Conservation (phyloP, 2,329 filamentous ascomycete genomes). For the Botryotinia globosa region DNA sequence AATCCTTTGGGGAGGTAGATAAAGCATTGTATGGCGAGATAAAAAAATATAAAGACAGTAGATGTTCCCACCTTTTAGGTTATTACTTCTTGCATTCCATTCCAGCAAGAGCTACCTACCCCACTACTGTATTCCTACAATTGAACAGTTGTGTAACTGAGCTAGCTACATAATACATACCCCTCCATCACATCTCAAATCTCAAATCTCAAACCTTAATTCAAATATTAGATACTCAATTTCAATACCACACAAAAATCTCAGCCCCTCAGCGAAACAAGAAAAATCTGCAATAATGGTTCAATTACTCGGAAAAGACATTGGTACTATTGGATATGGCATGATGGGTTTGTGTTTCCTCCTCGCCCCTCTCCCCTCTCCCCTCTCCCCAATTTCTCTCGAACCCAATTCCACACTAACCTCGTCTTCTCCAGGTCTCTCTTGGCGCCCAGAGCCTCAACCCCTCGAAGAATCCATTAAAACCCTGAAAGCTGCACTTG, state of each 20-base stretch:
- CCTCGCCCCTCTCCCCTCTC: background rate
- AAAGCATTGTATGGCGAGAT: background rate
- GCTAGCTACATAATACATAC: too few relatives aligned
- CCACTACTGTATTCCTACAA: background rate
- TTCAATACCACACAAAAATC: background rate
- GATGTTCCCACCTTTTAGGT: background rate
- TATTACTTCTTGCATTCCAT: background rate
- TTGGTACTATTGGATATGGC: constrained; percentile 34
- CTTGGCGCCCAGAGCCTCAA: constrained; percentile 36
- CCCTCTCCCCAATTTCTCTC: background rate
- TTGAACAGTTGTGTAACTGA: background rate
- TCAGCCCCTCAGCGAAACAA: background rate
- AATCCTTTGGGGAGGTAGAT: background rate
- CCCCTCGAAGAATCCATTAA: constrained; percentile 51
- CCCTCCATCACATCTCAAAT: background rate
- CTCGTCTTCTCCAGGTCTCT: constrained; percentile 33
- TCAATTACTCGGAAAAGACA: constrained; percentile 32
- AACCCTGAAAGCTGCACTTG: constrained; percentile 53
- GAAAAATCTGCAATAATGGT: constrained; percentile 26
- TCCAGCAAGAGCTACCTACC: background rate
- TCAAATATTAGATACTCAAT: background rate
- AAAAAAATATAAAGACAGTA: background rate
- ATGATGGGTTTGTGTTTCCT: constrained; percentile 26
- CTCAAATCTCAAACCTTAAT: background rate
- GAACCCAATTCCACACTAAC: background rate